Conservation (phyloP, 1,284 basidiomycete genomes). For the Volvariella volvacea region DNA sequence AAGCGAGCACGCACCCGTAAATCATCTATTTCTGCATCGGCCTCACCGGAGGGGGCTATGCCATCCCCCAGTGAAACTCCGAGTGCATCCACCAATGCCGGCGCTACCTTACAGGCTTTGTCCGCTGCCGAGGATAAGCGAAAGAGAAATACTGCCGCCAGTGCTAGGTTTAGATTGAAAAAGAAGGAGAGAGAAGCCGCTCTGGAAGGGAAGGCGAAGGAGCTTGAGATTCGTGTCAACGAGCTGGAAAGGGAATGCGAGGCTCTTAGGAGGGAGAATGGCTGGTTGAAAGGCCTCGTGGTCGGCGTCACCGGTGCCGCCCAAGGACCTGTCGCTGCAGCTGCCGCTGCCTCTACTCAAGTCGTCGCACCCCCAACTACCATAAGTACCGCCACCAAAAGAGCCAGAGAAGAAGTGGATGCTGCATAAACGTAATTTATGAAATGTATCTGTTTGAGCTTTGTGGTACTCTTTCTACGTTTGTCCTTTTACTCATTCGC, state of each 20-base stretch:
- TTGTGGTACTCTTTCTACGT: background rate
- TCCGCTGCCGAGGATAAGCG: slow-evolving; percentile 83
- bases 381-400: slow-evolving; percentile 11
- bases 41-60: slow-evolving; percentile 24
- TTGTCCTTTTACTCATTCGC: background rate
- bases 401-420: slow-evolving; percentile 14
- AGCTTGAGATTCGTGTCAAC: slow-evolving; percentile 78
- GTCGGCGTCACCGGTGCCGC: slow-evolving; percentile 78
- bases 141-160: slow-evolving; percentile 91
- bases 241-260: slow-evolving; percentile 91
- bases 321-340: slow-evolving; percentile 22
- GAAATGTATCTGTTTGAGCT: no score
- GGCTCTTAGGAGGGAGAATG: slow-evolving; percentile 86
- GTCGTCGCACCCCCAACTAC: slow-evolving; percentile 10
- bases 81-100: slow-evolving; percentile 9
- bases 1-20: slow-evolving; percentile 55
- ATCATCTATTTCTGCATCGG: slow-evolving; percentile 31
- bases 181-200: slow-evolving; percentile 98
- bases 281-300: slow-evolving; percentile 90
- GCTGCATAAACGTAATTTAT: slow-evolving; percentile 2
- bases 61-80: slow-evolving; percentile 5
- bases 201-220: slow-evolving; percentile 84
- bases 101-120: slow-evolving; percentile 17
- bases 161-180: slow-evolving; percentile 96
- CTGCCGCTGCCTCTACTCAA: slow-evolving; percentile 10